phyloP scores from a whole-genome alignment of 2,329 filamentous ascomycete genomes.

The Zopfia rhizophila region DNA sequence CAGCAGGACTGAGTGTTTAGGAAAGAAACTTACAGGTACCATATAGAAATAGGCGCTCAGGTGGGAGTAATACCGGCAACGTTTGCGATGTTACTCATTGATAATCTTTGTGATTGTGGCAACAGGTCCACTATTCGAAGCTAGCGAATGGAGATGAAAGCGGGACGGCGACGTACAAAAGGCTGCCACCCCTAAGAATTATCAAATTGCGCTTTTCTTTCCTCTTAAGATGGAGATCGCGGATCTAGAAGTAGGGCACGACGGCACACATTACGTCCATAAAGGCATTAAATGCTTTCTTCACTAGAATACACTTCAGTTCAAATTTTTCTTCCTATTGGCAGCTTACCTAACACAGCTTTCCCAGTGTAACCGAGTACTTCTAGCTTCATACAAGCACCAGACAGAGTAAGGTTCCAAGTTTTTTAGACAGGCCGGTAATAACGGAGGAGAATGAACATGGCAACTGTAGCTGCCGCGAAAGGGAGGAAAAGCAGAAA shows the following conservation, averaged over 20 bases:
- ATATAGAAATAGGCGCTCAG: too few species aligned
- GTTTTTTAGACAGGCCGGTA: slow-evolving; percentile 13
- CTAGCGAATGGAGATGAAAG: too few species aligned
- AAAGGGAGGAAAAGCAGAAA: slow-evolving; percentile 1
- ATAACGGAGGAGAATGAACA: slow-evolving; percentile 18
- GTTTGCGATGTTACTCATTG: too few species aligned
- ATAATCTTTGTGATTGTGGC: slow-evolving; percentile 21
- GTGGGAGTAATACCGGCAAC: too few species aligned
- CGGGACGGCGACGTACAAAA: slow-evolving; percentile 2
- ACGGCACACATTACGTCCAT: slow-evolving; percentile 14
- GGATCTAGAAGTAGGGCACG: slow-evolving; percentile 11
- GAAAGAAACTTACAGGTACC: too few species aligned
- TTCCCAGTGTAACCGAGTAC: slow-evolving; percentile 4
- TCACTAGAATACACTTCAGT: neutral
- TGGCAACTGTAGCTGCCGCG: neutral
- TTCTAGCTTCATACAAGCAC: slow-evolving; percentile 8
- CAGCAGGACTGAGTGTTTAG: too few species aligned
- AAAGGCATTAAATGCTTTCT: slow-evolving; percentile 9
- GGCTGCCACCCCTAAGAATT: slow-evolving; percentile 11
- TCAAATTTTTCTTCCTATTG: neutral
- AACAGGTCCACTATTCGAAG: slow-evolving; percentile 5
- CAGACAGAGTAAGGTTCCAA: slow-evolving; percentile 10
- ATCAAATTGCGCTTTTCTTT: slow-evolving; percentile 15
- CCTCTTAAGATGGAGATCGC: slow-evolving; percentile 4
- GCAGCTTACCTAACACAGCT: slow-evolving; percentile 2